Conservation (phyloP, 345 rosid species). For the Gossypium arboreum region DNA sequence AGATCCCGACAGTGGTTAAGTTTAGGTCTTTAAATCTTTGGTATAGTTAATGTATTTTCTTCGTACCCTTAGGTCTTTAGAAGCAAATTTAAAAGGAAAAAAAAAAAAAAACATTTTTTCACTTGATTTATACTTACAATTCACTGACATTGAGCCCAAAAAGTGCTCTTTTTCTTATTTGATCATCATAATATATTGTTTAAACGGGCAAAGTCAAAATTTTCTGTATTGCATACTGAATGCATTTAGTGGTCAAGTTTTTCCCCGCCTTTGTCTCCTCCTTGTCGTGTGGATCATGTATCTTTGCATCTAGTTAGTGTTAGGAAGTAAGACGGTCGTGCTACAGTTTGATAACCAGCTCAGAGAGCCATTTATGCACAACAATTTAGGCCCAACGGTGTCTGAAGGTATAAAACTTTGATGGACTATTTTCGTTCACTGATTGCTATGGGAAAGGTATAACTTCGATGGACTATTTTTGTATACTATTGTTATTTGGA, state of each 20-base stretch:
- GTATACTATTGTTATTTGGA: neutral
- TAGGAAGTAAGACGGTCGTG: neutral
- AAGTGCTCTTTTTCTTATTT: slow-evolving; percentile 31
- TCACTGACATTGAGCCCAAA: slow-evolving; percentile 28
- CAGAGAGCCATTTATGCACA: neutral
- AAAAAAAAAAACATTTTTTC: neutral
- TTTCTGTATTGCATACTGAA: neutral
- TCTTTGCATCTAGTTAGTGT: neutral
- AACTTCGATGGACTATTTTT: neutral
- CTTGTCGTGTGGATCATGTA: neutral
- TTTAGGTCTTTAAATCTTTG: slow-evolving; percentile 57
- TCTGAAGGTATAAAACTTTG: neutral
- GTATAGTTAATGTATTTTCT: slow-evolving; percentile 11
- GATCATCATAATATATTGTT: slow-evolving; percentile 24
- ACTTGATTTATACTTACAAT: slow-evolving; percentile 30
- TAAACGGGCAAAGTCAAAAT: slow-evolving; percentile 15
- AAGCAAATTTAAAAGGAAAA: neutral
- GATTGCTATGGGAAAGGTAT: neutral
- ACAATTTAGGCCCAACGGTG: neutral
- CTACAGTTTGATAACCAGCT: neutral
- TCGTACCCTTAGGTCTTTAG: slow-evolving; percentile 16
- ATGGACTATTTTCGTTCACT: neutral
- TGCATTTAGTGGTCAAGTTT: neutral
- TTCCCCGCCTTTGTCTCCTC: no score
- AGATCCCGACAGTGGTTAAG: slow-evolving; percentile 74